Base-by-base conservation (phyloP, 768 basidiomycete species). In the Chalciporus chontae region DNA sequence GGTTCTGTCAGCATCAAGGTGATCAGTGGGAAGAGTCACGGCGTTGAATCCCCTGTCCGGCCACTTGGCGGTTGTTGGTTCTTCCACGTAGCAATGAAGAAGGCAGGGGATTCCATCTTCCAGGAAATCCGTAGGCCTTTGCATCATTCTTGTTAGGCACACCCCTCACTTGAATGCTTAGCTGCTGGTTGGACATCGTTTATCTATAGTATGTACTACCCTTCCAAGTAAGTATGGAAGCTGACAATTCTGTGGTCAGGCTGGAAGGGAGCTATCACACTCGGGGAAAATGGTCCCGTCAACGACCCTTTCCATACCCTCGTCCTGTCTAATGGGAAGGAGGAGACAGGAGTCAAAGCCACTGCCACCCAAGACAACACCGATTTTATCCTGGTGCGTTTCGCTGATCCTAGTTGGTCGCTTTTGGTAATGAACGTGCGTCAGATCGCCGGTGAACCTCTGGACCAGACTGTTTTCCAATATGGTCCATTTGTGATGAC, bases 11-110 rank as follows among this genome's bases (percentile, higher is more conserved):
- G 76, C 55, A 76, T 96, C 60, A 90, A 81, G 62, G 85, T 98
- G 36, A 90, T 97, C 57, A 92, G 89, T 54, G 95, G 95, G 5
- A 85, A 84, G 65, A 89, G 90, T 51, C 82, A 94, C 56, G 92
- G 89, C 11, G 76, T 83, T 13, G 85, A 87, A 62, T 94, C 91
- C 2, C 93, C 93, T 23, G 94, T 98, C 19, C 75, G 87, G 42
- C 91, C 91, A 0, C 78, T 94, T 0, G 94, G 94, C 11, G 94
- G 94, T 5, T 94, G 93, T 68, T 94, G 91, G 90, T 96, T 82
- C 69, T 85, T 94, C 71, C 90, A 94, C 62, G 70, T 86, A 53
- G 81, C 72, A 50, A 83, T 94, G 65, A 69, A 76, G 23, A 77
- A 77, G 52, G 76, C 80, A 26, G 83, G 79, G 2, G 73, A 69